Conservation (phyloP, 1,284 basidiomycete genomes). For the Phenoliferia sp. region DNA sequence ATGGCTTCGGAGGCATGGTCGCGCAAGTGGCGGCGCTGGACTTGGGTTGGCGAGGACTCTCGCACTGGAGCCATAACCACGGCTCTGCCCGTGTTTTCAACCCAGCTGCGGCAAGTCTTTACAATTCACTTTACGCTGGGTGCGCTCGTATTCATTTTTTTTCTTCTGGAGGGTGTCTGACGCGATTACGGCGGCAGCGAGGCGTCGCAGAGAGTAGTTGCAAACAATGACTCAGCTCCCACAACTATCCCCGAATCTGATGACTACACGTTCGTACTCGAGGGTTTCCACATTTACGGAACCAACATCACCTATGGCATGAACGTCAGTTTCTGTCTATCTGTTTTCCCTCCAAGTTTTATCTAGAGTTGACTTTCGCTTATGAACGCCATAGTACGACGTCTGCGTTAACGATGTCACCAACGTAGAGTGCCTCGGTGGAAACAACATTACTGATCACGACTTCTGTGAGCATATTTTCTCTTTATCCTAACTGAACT, state of each 20-base stretch:
- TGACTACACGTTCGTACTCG: slow-evolving; percentile 32
- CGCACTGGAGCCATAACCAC: slow-evolving; percentile 28
- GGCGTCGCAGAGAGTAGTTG: slow-evolving; percentile 34
- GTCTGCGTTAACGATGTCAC: slow-evolving; percentile 18
- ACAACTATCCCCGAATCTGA: slow-evolving; percentile 30
- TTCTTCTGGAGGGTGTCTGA: neutral
- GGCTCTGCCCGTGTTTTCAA: slow-evolving; percentile 28
- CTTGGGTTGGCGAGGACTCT: slow-evolving; percentile 26
- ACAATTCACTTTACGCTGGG: slow-evolving; percentile 33
- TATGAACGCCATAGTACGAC: slow-evolving; percentile 11
- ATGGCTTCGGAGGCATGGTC: slow-evolving; percentile 34
- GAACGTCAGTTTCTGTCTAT: too few relatives aligned
- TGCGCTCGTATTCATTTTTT: neutral
- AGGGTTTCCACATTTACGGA: slow-evolving; percentile 36
- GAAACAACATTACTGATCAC: slow-evolving; percentile 25
- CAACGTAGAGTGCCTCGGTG: slow-evolving; percentile 32
- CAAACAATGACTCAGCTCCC: slow-evolving; percentile 31
- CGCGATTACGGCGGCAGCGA: slow-evolving; percentile 6
- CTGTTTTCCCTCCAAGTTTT: too few relatives aligned
- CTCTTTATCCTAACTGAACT: neutral
- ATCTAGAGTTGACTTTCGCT: neutral
- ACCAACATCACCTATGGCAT: slow-evolving; percentile 34
- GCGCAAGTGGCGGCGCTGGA: slow-evolving; percentile 31
- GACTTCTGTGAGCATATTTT: neutral
- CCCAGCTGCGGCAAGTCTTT: slow-evolving; percentile 27